Evolutionary conservation across 768 basidiomycete genomes (phyloP), one percentile per base, ranked within the genome.

Genomic region (Daedaleopsis sinensis): DNA sequence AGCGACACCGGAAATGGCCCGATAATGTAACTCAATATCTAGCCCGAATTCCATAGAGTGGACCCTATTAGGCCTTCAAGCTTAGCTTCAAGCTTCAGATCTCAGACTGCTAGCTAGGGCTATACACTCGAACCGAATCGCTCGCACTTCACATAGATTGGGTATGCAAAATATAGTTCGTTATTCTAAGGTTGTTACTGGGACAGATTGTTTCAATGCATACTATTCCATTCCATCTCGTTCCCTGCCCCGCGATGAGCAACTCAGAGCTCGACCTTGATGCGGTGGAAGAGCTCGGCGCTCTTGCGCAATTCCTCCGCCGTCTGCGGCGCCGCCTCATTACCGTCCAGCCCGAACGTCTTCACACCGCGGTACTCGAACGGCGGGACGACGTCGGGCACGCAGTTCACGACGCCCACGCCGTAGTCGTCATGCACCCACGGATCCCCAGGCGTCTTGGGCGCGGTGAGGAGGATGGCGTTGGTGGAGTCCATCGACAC

Each of bases 401-500:
- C 46, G 58, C 80, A 82, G 47, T 80, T 68, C 9, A 63, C 73
- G 0, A 73, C 74, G 61, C 76, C 74, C 48, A 87, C 85, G 5
- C 82, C 83, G 65, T 85, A 80, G 65, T 87, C 83, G 27, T 87
- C 80, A 58, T 71, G 79, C 0, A 67, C 56, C 68, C 77, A 85
- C 2, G 75, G 62, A 1, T 74, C 76, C 10, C 78, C 80, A 0
- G 77, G 73, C 11, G 61, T 58, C 21, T 18, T 38, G 5, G 83
- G 82, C 12, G 74, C 67, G 44, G 75, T 72, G 38, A 85, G 72
- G 12, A 85, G 66, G 57, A 87, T 77, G 21, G 84, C 81, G 53
- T 86, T 85, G 59, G 71, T 72, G 18, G 79, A 79, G 54, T 87
- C 85, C 73, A 87, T 79, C 12, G 86, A 84, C 54, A 85, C 75